Percentiles rank a stretch among this genome's conserved stretches.
phyloP scores from a whole-genome alignment of 176 grass and related monocot genomes.

The Microstegium vimineum region DNA sequence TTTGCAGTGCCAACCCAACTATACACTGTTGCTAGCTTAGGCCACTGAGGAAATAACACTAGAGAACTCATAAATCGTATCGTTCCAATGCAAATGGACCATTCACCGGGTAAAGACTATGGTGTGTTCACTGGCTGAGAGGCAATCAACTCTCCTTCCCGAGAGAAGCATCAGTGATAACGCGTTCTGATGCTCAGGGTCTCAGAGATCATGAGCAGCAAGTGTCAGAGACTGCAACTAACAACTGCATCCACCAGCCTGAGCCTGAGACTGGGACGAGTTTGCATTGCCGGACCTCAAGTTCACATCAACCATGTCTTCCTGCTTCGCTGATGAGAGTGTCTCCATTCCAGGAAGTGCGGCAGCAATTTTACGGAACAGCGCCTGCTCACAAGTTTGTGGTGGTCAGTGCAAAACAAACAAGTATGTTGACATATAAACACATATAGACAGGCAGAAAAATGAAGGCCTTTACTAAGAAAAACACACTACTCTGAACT shows the following conservation, averaged over 20 bases:
- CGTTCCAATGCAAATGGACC: conserved; percentile 49
- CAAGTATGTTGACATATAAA: background rate
- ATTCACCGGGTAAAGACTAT: conserved; percentile 22
- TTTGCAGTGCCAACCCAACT: conserved; percentile 54
- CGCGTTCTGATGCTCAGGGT: conserved; percentile 9
- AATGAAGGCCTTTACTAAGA: background rate
- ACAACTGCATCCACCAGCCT: conserved; percentile 85
- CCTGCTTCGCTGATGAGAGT: conserved; percentile 88
- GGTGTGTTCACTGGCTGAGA: conserved; percentile 32
- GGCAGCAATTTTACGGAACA: conserved; percentile 97
- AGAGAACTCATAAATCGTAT: conserved; percentile 46
- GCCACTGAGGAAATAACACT: conserved; percentile 45
- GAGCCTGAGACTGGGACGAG: conserved; percentile 71
- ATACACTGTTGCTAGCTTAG: conserved; percentile 71
- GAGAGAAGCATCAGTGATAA: conserved; percentile 20
- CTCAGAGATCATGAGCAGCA: conserved; percentile 26
- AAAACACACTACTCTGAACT: background rate
- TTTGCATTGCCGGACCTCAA: conserved; percentile 68
- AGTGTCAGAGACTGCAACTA: conserved; percentile 36
- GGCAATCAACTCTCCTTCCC: conserved; percentile 35
- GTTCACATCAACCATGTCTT: conserved; percentile 97
- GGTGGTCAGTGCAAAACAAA: conserved; percentile 16
- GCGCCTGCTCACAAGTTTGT: conserved; percentile 44
- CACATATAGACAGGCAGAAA: background rate
- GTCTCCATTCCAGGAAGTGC: conserved; percentile 97